Conservation (phyloP, 2,329 filamentous ascomycete genomes). For the Cladobotryum protrusum region DNA sequence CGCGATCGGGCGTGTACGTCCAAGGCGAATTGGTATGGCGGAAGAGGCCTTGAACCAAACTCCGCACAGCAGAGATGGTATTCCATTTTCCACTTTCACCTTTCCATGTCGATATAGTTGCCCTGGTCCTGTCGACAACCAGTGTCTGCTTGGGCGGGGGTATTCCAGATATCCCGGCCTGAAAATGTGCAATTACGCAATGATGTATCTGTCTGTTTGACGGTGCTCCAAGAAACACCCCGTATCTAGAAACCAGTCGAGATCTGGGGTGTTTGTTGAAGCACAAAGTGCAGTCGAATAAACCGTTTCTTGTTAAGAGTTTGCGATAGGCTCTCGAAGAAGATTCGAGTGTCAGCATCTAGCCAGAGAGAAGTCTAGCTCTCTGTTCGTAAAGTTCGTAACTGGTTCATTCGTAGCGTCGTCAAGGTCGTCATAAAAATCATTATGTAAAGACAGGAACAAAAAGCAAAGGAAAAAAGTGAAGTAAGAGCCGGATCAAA, state of each 20-base stretch:
- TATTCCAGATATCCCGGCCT: conserved; percentile 34
- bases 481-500: conserved; percentile 30
- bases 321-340: conserved; percentile 23
- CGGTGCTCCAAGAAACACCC: conserved; percentile 20
- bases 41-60: conserved; percentile 14
- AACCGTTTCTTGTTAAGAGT: conserved; percentile 18
- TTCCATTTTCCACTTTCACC: conserved; percentile 17
- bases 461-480: conserved; percentile 23
- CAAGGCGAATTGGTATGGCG: conserved; percentile 8
- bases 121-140: conserved; percentile 37
- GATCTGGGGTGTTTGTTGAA: conserved; percentile 9
- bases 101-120: conserved; percentile 19
- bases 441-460: conserved; percentile 40
- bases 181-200: conserved; percentile 25
- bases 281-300: conserved; percentile 22
- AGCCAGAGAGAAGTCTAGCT: conserved; percentile 24
- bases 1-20: not conserved
- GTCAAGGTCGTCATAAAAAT: conserved; percentile 40
- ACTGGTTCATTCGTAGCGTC: conserved; percentile 31
- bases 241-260: conserved; percentile 24
- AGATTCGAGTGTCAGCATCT: conserved; percentile 26
- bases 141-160: conserved; percentile 32
- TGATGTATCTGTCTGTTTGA: conserved; percentile 24
- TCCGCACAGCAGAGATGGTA: conserved; percentile 27
- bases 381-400: conserved; percentile 24